Evolutionary conservation across 345 rosid genomes (phyloP), one percentile per base, ranked within the genome.

Genomic region (Ricinus communis): DNA sequence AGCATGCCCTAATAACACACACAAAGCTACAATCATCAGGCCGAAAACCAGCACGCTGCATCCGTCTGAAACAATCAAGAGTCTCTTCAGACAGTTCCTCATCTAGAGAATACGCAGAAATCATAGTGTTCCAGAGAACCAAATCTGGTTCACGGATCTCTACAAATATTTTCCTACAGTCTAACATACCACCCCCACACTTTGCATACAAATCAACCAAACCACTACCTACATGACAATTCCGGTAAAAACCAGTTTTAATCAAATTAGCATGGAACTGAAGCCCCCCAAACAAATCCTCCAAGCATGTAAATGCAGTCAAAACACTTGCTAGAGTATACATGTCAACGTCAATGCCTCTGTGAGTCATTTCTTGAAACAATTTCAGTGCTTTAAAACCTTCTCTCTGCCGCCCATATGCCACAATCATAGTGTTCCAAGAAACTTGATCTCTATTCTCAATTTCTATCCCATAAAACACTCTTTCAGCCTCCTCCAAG

Each of bases 371-470:
- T 73, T 85, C 88, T 80, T 80, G 87, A 80, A 82, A 90, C 83
- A 94, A 78, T 36, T 43, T 83, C 73, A 91, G 71, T 5, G 96
- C 95, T 74, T 83, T 76, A 9, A 55, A 70, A 53, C 97, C 98
- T 73, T 87, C 83, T 60, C 83, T 77, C 22, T 94, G 93, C 82
- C 91, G 97, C 76, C 95, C 97, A 67, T 79, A 85, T 13, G 90
- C 95, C 69, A 90, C 98, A 64, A 91, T 87, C 95, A 91, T 90
- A 36, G 97, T 86, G 70, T 94, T 94, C 98, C 98, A 91, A 1
- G 98, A 87, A 79, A 94, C 97, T 72, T 82, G 91, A 77, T 91
- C 91, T 76, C 83, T 85, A 19, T 74, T 68, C 47, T 64, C 70
- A 53, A 80, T 83, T 46, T 71, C 90, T 91, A 90, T 83, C 77